phyloP scores from a whole-genome alignment of 2,329 filamentous ascomycete species.

The Aaosphaeria arxii region DNA sequence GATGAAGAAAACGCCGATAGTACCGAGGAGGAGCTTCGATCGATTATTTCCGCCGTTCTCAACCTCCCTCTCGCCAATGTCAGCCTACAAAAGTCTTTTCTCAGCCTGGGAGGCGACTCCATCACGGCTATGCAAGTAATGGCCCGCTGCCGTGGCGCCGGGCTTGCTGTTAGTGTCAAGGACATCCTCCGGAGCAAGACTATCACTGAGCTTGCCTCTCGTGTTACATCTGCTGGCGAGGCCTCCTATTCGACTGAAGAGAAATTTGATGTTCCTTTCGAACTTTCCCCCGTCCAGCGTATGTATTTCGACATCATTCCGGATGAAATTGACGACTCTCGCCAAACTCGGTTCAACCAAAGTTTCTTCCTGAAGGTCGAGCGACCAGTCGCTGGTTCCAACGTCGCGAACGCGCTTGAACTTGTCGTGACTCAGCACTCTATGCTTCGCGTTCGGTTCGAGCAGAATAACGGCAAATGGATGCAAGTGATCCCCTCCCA shows the following conservation, averaged over 20 bases:
- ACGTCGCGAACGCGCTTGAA: constrained; percentile 15
- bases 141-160: constrained; percentile 5
- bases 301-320: constrained; percentile 31
- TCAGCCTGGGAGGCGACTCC: constrained; percentile 20
- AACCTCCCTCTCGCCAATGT: constrained; percentile 18
- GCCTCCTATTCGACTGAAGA: constrained; percentile 2
- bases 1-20: constrained; percentile 13
- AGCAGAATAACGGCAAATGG: constrained; percentile 10
- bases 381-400: constrained; percentile 8
- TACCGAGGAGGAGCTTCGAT: constrained; percentile 18
- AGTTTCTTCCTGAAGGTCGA: constrained; percentile 35
- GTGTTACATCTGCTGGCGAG: constrained; percentile 1
- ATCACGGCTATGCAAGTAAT: constrained; percentile 22
- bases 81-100: constrained; percentile 10
- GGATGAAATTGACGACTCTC: constrained; percentile 7
- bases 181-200: constrained; percentile 15
- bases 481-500: constrained; percentile 9
- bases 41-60: constrained; percentile 19
- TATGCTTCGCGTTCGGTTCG: constrained; percentile 15
- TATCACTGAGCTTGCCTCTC: constrained; percentile 7
- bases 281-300: constrained; percentile 40
- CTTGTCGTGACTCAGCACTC: constrained; percentile 14
- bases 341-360: constrained; percentile 39
- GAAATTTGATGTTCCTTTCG: constrained; percentile 24
- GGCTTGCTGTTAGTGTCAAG: constrained; percentile 10